Conservation (phyloP, 768 basidiomycete genomes). For the Lactifluus subvellereus region DNA sequence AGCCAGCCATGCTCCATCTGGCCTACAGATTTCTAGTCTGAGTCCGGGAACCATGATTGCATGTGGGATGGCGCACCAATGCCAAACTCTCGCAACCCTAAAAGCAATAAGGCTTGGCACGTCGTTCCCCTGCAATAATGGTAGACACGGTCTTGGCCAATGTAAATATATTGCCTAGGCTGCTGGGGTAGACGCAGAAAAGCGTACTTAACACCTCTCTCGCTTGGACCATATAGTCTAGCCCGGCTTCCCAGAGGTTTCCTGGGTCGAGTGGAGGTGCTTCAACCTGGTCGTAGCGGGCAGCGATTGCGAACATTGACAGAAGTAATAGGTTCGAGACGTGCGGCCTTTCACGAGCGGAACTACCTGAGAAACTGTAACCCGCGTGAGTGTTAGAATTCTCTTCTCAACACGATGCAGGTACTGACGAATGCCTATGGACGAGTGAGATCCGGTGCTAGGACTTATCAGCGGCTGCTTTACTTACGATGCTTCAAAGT, state of each 20-base stretch:
- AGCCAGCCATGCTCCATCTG: conserved; percentile 85
- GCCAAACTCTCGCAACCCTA: conserved; percentile 83
- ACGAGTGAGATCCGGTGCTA: background rate
- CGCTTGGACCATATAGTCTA: conserved; percentile 57
- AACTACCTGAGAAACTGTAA: conserved; percentile 40
- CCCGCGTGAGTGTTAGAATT: background rate
- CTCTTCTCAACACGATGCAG: background rate
- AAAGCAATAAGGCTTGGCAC: conserved; percentile 72
- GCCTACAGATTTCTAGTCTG: conserved; percentile 28
- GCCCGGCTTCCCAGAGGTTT: conserved; percentile 69
- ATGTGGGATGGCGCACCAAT: conserved; percentile 45
- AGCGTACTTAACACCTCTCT: conserved; percentile 55
- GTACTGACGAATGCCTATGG: conserved; percentile 19
- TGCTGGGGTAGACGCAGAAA: background rate
- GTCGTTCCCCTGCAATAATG: conserved; percentile 67
- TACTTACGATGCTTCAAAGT: conserved; percentile 38
- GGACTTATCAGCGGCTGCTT: background rate
- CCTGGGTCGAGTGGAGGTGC: conserved; percentile 37
- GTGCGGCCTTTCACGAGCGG: conserved; percentile 38
- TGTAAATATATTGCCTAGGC: background rate
- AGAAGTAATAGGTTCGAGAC: conserved; percentile 65
- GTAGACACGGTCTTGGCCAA: conserved; percentile 48
- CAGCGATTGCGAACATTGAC: conserved; percentile 76
- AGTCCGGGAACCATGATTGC: background rate
- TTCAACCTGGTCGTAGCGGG: conserved; percentile 58